Evolutionary conservation across 805 yeast genomes (phyloP).

Genomic region (Candida yuanshanica): DNA sequence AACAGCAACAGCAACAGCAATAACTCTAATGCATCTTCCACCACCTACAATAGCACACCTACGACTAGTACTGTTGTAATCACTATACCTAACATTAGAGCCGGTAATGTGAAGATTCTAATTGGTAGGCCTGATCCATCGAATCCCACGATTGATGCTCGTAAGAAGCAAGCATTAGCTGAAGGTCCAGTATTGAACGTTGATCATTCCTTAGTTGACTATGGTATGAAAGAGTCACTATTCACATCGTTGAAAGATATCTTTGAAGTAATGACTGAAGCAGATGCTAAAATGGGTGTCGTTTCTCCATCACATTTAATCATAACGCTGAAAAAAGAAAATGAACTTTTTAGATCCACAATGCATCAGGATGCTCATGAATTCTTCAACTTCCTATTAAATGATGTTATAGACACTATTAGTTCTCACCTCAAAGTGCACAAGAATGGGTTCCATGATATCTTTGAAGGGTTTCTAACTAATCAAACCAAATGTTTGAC

Average conservation of each 20-base stretch:
- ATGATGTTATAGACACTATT: constrained; percentile 54
- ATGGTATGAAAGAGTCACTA: constrained; percentile 44
- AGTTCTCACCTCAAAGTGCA: constrained; percentile 12
- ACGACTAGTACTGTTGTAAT: constrained; percentile 4
- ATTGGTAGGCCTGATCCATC: constrained; percentile 22
- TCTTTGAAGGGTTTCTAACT: constrained; percentile 81
- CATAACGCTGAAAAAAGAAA: constrained; percentile 71
- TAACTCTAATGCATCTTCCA: constrained; percentile 1
- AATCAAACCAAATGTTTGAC: constrained; percentile 86
- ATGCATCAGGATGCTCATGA: constrained; percentile 99
- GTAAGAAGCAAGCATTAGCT: constrained; percentile 72
- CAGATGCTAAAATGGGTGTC: constrained; percentile 65
- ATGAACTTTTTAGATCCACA: constrained; percentile 76
- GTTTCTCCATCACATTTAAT: constrained; percentile 77
- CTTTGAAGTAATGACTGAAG: constrained; percentile 78
- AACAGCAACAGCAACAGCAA: constrained; percentile 1
- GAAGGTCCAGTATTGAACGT: constrained; percentile 81
- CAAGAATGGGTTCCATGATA: constrained; percentile 53
- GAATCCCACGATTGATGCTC: constrained; percentile 53
- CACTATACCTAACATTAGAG: constrained; percentile 17
- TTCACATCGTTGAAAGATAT: constrained; percentile 75
- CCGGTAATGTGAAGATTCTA: constrained; percentile 7
- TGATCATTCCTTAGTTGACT: constrained; percentile 57
- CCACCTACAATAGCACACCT: constrained; percentile 4
- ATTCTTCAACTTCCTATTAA: constrained; percentile 80